A percentile compares a stretch with the other conserved stretches of the same genome.
phyloP scores from a whole-genome alignment of 176 grass and related monocot species.

The Metroxylon sagu region DNA sequence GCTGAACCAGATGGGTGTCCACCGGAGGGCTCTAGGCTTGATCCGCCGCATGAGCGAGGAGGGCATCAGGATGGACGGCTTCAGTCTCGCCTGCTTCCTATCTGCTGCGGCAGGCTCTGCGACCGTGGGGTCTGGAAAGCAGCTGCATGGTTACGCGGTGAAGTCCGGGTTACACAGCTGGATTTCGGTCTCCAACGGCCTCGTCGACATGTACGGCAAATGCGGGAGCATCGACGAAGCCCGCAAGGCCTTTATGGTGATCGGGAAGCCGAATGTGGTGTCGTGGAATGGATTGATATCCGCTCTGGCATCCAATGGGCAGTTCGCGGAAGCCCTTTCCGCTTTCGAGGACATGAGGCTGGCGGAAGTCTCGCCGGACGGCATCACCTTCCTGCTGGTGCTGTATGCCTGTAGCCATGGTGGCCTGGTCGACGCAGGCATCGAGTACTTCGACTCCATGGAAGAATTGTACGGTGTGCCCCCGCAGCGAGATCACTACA shows the following conservation, averaged over 20 bases:
- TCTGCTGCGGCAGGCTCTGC: constrained; percentile 44
- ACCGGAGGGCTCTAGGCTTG: constrained; percentile 35
- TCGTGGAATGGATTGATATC: constrained; percentile 69
- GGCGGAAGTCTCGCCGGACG: constrained; percentile 43
- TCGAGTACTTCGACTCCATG: constrained; percentile 65
- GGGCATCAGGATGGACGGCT: constrained; percentile 44
- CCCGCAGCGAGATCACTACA: constrained; percentile 58
- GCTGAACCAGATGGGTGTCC: constrained; percentile 48
- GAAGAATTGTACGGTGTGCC: constrained; percentile 33
- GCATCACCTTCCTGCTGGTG: constrained; percentile 51
- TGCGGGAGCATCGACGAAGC: constrained; percentile 56
- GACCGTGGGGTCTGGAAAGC: constrained; percentile 32
- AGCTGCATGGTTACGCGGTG: constrained; percentile 54
- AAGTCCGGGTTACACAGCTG: constrained; percentile 46
- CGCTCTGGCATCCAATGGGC: constrained; percentile 27
- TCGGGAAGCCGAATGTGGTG: constrained; percentile 50
- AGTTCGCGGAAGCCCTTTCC: constrained; percentile 41
- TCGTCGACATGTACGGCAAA: constrained; percentile 82
- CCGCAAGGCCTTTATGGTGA: constrained; percentile 34
- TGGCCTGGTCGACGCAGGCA: constrained; percentile 45
- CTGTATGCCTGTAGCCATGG: constrained; percentile 42
- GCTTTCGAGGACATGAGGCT: constrained; percentile 81
- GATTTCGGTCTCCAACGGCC: constrained; percentile 65
- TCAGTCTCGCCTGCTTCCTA: constrained; percentile 60
- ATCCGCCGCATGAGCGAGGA: constrained; percentile 43